These are phyloP conservation scores for Aphanomyces astaci DNA, from an alignment of 352 stramenopile genomes.

Conservation along the genomic window DNA sequence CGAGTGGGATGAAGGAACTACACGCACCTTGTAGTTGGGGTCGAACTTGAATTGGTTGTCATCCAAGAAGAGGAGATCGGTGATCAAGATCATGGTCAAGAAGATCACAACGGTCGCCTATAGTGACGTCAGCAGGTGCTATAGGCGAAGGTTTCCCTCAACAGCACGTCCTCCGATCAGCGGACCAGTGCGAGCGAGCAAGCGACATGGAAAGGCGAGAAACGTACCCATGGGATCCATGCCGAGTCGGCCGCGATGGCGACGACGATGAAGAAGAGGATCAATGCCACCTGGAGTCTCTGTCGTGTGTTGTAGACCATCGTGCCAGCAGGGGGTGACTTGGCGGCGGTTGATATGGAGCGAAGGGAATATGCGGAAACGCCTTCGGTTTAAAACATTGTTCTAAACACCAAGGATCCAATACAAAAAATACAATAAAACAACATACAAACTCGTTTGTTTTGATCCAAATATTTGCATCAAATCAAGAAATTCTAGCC, in stretches of 20 bases:
- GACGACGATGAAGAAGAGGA: constrained; percentile 76
- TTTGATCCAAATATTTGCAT: neutral
- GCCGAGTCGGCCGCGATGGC: constrained; percentile 64
- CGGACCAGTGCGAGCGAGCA: neutral
- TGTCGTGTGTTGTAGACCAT: constrained; percentile 72
- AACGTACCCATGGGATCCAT: constrained; percentile 78
- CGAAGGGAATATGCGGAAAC: constrained; percentile 11
- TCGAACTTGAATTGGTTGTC: constrained; percentile 71
- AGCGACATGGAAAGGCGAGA: neutral
- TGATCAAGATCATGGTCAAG: constrained; percentile 57
- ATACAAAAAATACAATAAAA: neutral
- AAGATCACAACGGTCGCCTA: constrained; percentile 74
- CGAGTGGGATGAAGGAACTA: neutral
- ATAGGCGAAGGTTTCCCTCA: neutral
- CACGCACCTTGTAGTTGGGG: constrained; percentile 70
- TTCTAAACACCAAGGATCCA: constrained; percentile 14
- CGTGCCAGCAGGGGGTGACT: constrained; percentile 29
- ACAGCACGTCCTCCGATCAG: neutral
- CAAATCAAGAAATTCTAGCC: neutral
- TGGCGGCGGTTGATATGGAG: neutral
- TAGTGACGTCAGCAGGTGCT: neutral
- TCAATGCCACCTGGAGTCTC: constrained; percentile 70
- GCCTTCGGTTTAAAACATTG: constrained; percentile 6
- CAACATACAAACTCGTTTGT: neutral
- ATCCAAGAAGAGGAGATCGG: constrained; percentile 68